Conservation (phyloP, 768 basidiomycete species). For the Pleurotus tuoliensis region DNA sequence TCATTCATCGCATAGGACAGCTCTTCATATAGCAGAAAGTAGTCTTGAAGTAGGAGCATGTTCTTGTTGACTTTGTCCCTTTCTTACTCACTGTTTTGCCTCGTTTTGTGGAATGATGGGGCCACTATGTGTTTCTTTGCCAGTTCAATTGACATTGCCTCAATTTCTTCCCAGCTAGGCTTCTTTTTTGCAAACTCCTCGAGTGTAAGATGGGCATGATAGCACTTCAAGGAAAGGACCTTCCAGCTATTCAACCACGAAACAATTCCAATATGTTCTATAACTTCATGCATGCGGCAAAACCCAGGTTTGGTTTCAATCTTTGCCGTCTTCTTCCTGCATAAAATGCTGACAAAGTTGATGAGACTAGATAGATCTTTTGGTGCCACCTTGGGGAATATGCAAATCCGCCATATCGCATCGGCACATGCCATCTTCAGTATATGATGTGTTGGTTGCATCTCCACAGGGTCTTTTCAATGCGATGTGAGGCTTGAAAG, state of each 20-base stretch:
- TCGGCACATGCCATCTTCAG: slow-evolving; percentile 27
- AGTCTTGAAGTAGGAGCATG: slow-evolving; percentile 22
- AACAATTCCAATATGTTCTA: slow-evolving; percentile 25
- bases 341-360: slow-evolving; percentile 16
- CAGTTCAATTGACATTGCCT: slow-evolving; percentile 18
- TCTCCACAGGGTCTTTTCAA: slow-evolving; percentile 14
- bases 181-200: slow-evolving; percentile 25
- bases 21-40: too few relatives aligned
- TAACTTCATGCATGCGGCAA: slow-evolving; percentile 30
- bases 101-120: slow-evolving; percentile 7
- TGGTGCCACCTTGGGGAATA: slow-evolving; percentile 12
- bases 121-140: slow-evolving; percentile 17
- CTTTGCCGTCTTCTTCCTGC: slow-evolving; percentile 27
- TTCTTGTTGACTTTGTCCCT: slow-evolving; percentile 33
- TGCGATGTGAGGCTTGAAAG: slow-evolving; percentile 1
- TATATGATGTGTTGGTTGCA: slow-evolving; percentile 17
- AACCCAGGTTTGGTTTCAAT: slow-evolving; percentile 29
- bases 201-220: slow-evolving; percentile 10
- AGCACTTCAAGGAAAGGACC: slow-evolving; percentile 11
- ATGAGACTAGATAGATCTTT: slow-evolving; percentile 17
- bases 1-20: too few relatives aligned
- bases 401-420: slow-evolving; percentile 19
- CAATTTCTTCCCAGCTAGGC: slow-evolving; percentile 22
- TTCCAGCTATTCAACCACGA: slow-evolving; percentile 26
- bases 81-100: too few relatives aligned